Percentiles rank a stretch among this genome's conserved stretches.
phyloP scores from a whole-genome alignment of 257 asterid species.

The Henckelia pumila region DNA sequence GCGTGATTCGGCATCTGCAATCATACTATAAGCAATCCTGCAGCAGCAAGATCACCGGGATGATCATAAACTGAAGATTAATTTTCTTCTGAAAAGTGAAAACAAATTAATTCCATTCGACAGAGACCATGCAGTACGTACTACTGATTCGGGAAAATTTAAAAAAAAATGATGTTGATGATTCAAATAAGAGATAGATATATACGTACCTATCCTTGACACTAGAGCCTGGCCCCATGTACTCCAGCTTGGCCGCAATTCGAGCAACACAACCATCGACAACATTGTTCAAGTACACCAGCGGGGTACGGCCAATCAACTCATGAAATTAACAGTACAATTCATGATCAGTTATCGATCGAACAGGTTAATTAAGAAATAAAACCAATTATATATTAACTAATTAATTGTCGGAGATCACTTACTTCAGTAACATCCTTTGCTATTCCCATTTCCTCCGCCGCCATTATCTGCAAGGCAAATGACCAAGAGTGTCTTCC shows the following conservation, averaged over 20 bases:
- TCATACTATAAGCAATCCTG: conserved; percentile 98
- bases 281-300: conserved; percentile 88
- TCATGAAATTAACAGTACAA: too few species aligned
- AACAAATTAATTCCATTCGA: too few species aligned
- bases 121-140: too few species aligned
- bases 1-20: conserved; percentile 78
- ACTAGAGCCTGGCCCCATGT: conserved; percentile 98
- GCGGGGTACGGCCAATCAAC: conserved; percentile 94
- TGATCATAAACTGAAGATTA: too few species aligned
- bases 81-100: too few species aligned
- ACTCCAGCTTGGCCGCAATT: conserved; percentile 91
- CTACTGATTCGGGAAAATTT: neutral
- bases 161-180: neutral
- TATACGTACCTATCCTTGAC: conserved; percentile 99
- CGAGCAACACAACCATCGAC: conserved; percentile 93
- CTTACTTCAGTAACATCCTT: conserved; percentile 94
- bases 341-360: neutral
- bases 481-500: conserved; percentile 24
- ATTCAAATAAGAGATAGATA: conserved; percentile 12
- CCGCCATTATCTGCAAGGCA: conserved; percentile 49
- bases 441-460: conserved; percentile 60
- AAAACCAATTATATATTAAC: conserved; percentile 16
- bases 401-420: conserved; percentile 28
- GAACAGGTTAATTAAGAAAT: neutral
- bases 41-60: conserved; percentile 24